A percentile compares a stretch with the other conserved stretches of the same genome.
These are phyloP conservation scores for Ustilago cynodontis DNA, from an alignment of 1,284 basidiomycete species.

Conservation along the genomic window DNA sequence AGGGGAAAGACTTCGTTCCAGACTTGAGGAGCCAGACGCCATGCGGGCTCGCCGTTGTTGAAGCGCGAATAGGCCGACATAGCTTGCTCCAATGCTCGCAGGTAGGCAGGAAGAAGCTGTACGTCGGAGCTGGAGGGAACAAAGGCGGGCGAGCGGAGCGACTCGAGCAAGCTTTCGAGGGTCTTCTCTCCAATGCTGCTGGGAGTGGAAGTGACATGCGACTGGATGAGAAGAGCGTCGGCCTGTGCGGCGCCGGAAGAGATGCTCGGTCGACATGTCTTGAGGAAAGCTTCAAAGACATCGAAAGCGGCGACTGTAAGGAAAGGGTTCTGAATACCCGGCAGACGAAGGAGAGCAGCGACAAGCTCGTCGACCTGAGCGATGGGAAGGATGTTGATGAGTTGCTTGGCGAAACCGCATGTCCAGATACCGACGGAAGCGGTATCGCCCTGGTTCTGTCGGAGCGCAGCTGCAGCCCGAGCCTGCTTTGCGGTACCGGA, in stretches of 20 bases:
- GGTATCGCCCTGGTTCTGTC: conserved; percentile 60
- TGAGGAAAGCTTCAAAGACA: conserved; percentile 67
- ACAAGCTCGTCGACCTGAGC: conserved; percentile 52
- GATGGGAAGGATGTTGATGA: conserved; percentile 56
- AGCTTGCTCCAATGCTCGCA: conserved; percentile 62
- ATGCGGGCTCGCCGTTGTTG: conserved; percentile 47
- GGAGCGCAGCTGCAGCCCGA: conserved; percentile 56
- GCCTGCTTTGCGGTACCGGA: conserved; percentile 63
- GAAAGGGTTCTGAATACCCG: conserved; percentile 66
- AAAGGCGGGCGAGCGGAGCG: conserved; percentile 54
- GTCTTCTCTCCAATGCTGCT: conserved; percentile 44
- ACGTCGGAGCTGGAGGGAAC: conserved; percentile 59
- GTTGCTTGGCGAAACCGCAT: conserved; percentile 62
- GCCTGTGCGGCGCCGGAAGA: conserved; percentile 32
- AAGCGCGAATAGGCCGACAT: conserved; percentile 65
- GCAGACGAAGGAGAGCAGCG: conserved; percentile 57
- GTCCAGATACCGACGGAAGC: conserved; percentile 66
- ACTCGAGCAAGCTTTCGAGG: conserved; percentile 44
- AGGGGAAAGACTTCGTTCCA: conserved; percentile 58
- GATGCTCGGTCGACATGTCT: conserved; percentile 49
- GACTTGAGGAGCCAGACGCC: conserved; percentile 52
- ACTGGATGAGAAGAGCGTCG: conserved; percentile 32
- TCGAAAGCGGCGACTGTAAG: conserved; percentile 66
- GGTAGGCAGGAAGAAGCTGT: conserved; percentile 66
- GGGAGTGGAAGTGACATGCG: conserved; percentile 31